Evolutionary conservation across 2,329 filamentous ascomycete genomes (phyloP).

Genomic region (Rhexocercosporidium sp.): DNA sequence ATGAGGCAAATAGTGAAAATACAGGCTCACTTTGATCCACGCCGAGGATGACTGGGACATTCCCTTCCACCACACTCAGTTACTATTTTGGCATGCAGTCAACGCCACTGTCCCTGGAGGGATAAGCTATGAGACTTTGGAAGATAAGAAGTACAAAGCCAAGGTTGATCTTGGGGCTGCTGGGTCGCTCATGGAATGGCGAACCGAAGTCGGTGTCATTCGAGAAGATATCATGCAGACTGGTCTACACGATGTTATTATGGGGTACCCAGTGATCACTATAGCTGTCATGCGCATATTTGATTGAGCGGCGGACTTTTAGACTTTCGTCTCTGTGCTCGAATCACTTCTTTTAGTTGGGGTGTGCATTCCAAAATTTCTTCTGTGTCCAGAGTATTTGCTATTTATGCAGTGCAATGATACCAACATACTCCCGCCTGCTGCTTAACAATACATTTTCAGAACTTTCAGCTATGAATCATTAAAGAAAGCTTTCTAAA

Average conservation of each 20-base stretch:
- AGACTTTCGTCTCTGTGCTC: not conserved
- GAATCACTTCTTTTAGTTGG: too few relatives aligned
- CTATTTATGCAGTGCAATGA: not conserved
- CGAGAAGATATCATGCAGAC: constrained; percentile 59
- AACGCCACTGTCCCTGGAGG: constrained; percentile 49
- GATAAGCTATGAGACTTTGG: constrained; percentile 52
- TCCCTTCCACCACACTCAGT: constrained; percentile 70
- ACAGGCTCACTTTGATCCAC: constrained; percentile 73
- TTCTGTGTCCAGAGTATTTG: not conserved
- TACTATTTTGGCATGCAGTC: constrained; percentile 64
- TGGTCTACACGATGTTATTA: constrained; percentile 62
- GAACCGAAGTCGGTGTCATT: constrained; percentile 53
- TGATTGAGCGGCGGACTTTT: constrained; percentile 31
- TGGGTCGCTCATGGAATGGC: constrained; percentile 56
- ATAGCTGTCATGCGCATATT: constrained; percentile 57
- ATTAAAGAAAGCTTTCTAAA: too few relatives aligned
- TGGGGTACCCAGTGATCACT: constrained; percentile 60
- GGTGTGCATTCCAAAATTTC: too few relatives aligned
- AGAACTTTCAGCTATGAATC: too few relatives aligned
- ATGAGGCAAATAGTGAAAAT: constrained; percentile 44
- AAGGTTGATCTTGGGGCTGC: constrained; percentile 52
- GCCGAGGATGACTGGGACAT: constrained; percentile 83
- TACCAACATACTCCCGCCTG: not conserved
- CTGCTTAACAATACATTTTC: not conserved
- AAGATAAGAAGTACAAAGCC: constrained; percentile 47